A percentile compares a stretch with the other conserved stretches of the same genome.
Evolutionary conservation across 1,284 basidiomycete genomes (phyloP).

Genomic region (Paramarasmius palmivorus): DNA sequence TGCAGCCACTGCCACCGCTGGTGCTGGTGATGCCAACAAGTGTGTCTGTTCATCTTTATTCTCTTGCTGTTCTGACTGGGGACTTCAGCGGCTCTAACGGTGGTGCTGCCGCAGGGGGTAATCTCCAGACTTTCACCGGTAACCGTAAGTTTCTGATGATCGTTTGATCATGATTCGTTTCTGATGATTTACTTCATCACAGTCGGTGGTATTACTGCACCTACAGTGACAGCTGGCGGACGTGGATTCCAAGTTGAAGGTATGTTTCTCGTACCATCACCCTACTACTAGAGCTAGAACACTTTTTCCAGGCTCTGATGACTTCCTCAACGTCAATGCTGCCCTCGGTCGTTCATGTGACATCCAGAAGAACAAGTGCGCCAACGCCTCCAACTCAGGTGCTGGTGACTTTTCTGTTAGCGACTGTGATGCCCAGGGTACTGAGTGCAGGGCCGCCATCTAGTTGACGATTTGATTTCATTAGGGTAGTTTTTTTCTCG

Average conservation of each 20-base stretch:
- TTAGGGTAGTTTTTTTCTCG: background rate
- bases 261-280: background rate
- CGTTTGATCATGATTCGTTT: background rate
- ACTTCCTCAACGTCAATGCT: constrained; percentile 50
- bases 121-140: constrained; percentile 62
- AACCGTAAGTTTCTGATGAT: constrained; percentile 19
- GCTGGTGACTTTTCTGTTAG: constrained; percentile 18
- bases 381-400: constrained; percentile 44
- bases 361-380: constrained; percentile 38
- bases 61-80: constrained; percentile 14
- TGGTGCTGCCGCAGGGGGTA: constrained; percentile 26
- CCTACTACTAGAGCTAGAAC: background rate
- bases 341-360: constrained; percentile 61
- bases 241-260: constrained; percentile 45
- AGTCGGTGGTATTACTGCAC: constrained; percentile 48
- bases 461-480: background rate
- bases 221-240: constrained; percentile 45
- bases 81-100: constrained; percentile 12
- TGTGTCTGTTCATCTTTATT: constrained; percentile 10
- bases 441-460: background rate
- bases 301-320: constrained; percentile 36
- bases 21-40: constrained; percentile 15
- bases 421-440: background rate
- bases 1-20: constrained; percentile 21
- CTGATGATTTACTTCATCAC: constrained; percentile 6